These are phyloP conservation scores for Phytophthora pseudosyringae DNA, from an alignment of 352 stramenopile genomes.

Conservation along the genomic window DNA sequence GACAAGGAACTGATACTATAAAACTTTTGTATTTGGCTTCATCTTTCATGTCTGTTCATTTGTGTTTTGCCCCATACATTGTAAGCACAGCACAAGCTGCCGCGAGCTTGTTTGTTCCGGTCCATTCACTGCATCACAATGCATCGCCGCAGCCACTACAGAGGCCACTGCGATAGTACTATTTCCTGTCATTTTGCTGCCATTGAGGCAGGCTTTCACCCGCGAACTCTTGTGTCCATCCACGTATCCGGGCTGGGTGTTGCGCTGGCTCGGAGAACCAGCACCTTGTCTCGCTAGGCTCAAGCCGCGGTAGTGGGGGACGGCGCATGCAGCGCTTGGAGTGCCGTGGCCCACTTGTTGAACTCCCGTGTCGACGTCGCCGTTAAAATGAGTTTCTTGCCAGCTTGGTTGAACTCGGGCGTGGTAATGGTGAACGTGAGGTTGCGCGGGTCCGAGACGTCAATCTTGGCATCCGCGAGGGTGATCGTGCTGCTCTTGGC, in stretches of 20 bases:
- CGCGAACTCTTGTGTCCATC: slow-evolving; percentile 7
- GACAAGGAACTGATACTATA: slow-evolving; percentile 33
- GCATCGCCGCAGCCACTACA: slow-evolving; percentile 14
- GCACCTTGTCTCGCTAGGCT: slow-evolving; percentile 18
- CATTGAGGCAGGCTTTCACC: slow-evolving; percentile 20
- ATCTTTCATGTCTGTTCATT: slow-evolving; percentile 30
- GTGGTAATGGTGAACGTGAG: slow-evolving; percentile 84
- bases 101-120: slow-evolving; percentile 15
- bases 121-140: slow-evolving; percentile 35
- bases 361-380: slow-evolving; percentile 79
- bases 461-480: slow-evolving; percentile 68
- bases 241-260: slow-evolving; percentile 1
- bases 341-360: slow-evolving; percentile 84
- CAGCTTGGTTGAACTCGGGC: slow-evolving; percentile 69
- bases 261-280: slow-evolving; percentile 12
- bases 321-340: slow-evolving; percentile 52
- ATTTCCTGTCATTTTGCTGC: slow-evolving; percentile 38
- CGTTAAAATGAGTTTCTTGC: slow-evolving; percentile 84
- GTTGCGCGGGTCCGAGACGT: slow-evolving; percentile 64
- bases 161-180: slow-evolving; percentile 26
- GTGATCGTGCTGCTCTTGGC: slow-evolving; percentile 78
- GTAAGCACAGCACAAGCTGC: slow-evolving; percentile 38
- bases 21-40: slow-evolving; percentile 37
- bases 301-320: slow-evolving; percentile 52
- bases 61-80: slow-evolving; percentile 25